These are phyloP conservation scores for Lactifluus volemus DNA, from an alignment of 768 basidiomycete genomes.

Conservation along the genomic window DNA sequence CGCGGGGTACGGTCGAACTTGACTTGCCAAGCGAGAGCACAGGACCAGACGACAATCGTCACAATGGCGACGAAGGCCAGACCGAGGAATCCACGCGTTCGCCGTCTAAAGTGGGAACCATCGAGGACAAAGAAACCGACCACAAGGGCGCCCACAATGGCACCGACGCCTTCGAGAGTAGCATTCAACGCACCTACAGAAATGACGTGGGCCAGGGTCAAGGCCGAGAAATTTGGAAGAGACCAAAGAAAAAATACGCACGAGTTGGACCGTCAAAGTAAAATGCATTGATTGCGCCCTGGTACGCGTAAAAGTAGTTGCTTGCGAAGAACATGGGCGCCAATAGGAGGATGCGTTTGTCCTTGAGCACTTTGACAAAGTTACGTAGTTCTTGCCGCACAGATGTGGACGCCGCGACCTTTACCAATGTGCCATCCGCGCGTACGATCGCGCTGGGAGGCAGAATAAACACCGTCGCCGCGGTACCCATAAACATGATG, in stretches of 20 bases:
- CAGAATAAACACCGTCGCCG: conserved; percentile 29
- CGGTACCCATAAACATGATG: conserved; percentile 37
- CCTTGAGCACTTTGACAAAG: conserved; percentile 30
- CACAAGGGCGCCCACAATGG: conserved; percentile 35
- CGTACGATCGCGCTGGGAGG: conserved; percentile 32
- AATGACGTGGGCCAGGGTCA: background rate
- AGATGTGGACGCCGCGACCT: conserved; percentile 27
- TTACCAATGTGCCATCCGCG: conserved; percentile 34
- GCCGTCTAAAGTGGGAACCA: conserved; percentile 26
- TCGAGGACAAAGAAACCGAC: conserved; percentile 36
- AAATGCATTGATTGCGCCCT: conserved; percentile 32
- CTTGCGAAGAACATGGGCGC: conserved; percentile 38
- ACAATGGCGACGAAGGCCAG: conserved; percentile 27
- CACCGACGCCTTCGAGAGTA: conserved; percentile 31
- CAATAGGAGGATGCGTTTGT: conserved; percentile 34
- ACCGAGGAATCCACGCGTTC: conserved; percentile 33
- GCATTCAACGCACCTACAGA: conserved; percentile 29
- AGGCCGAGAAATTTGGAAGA: too few relatives aligned
- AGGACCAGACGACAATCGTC: conserved; percentile 31
- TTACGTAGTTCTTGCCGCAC: conserved; percentile 25
- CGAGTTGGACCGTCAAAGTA: conserved; percentile 37
- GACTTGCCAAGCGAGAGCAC: conserved; percentile 34
- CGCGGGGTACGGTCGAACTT: conserved; percentile 27
- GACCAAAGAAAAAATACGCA: background rate
- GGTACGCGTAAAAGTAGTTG: conserved; percentile 41